Base-by-base conservation (phyloP, 768 basidiomycete species). In the Rossbeevera mucosa region DNA sequence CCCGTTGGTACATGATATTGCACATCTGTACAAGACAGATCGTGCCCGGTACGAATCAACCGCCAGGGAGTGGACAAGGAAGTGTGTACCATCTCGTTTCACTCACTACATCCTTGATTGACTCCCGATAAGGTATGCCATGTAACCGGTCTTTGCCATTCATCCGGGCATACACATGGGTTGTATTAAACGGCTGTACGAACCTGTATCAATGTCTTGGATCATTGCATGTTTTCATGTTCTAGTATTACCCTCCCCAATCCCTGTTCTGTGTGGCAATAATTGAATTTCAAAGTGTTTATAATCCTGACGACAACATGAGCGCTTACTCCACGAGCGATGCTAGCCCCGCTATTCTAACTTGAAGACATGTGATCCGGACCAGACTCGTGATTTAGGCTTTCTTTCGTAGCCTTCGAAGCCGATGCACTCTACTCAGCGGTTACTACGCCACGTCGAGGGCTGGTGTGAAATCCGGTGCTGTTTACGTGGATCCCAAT, bases 1-100 rank as follows among this genome's bases (percentile, higher is more conserved):
- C 67, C 96, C 96, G 3, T 78, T 98, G 71, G 95, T 98, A 45
- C 96, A 96, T 49, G 96, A 99, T 67, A 97, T 98, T 59, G 96
- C 96, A 51, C 92, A 95, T 72, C 73, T 97, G 60, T 99, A 99
- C 85, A 99, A 98, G 92, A 97, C 94, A 31, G 96, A 99, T 75
- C 85, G 95, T 62, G 76, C 90, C 58, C 85, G 94, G 64, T 99
- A 99, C 69, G 96, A 98, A 74, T 90, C 94, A 55, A 98, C 93
- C 29, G 96, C 96, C 24, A 80, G 94, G 75, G 96, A 99, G 79
- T 99, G 95, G 95, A 95, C 95, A 72, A 87, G 95, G 83, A 98
- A 98, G 94, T 98, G 67, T 62, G 90, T 72, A 22, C 21, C 2
- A 7, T 0, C 25, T n/a, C n/a, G 9, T 41, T 22, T 7, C 25